A percentile compares a stretch with the other conserved stretches of the same genome.
Evolutionary conservation across 331 rosid genomes (phyloP).

Genomic region (Quercus tomentella): DNA sequence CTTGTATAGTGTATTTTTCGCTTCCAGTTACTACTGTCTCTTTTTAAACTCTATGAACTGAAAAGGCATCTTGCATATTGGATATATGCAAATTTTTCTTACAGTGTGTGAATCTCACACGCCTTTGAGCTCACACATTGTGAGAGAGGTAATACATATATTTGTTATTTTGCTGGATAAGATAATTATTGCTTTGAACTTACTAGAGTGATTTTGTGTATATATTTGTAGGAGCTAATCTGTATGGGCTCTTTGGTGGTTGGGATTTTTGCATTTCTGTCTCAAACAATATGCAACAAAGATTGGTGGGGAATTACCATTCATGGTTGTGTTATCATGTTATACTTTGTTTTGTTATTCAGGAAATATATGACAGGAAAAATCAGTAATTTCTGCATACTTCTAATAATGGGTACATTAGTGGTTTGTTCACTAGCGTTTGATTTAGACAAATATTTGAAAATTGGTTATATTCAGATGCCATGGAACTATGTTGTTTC

Average conservation of each 20-base stretch:
- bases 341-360: conserved; percentile 2
- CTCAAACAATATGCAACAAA: not conserved
- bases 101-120: too few relatives aligned
- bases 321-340: conserved; percentile 6
- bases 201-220: not conserved
- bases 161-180: too few relatives aligned
- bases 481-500: conserved; percentile 16
- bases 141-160: too few relatives aligned
- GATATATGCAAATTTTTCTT: too few relatives aligned
- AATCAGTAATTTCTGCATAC: conserved; percentile 13
- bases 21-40: not conserved
- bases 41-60: not conserved
- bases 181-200: not conserved
- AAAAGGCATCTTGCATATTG: not conserved
- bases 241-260: conserved; percentile 16
- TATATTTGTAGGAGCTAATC: conserved; percentile 21
- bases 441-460: not conserved
- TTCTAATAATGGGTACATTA: conserved; percentile 2
- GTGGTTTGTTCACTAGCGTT: conserved; percentile 6
- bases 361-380: conserved; percentile 16
- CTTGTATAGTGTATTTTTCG: not conserved
- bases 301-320: conserved; percentile 1
- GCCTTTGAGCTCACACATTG: too few relatives aligned
- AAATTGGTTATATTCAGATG: not conserved
- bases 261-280: conserved; percentile 22